Percentiles rank a stretch among this genome's conserved stretches.
phyloP scores from a whole-genome alignment of 202 grass and related monocot species.

The Miscanthus sacchariflorus region DNA sequence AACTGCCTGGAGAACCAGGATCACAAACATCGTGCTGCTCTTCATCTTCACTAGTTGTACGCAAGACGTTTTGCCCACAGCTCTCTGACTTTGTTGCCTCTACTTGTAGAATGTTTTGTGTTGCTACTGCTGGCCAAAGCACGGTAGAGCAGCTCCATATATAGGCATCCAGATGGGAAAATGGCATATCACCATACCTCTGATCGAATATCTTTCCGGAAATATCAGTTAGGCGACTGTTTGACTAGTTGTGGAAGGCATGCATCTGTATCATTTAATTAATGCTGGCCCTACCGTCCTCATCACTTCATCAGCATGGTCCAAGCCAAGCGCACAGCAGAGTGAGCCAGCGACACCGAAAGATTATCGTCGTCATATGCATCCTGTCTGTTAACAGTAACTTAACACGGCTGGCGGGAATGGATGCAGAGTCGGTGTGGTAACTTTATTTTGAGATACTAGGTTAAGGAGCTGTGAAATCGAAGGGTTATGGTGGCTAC shows the following conservation, averaged over 20 bases:
- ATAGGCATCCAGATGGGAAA: neutral
- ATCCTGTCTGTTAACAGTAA: neutral
- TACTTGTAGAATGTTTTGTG: neutral
- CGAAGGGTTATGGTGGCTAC: too few species aligned
- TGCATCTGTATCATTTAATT: neutral
- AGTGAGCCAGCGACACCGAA: too few species aligned
- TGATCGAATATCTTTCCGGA: constrained; percentile 4
- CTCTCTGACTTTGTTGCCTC: neutral
- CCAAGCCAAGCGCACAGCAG: neutral
- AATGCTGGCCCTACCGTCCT: neutral
- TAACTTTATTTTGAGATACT: too few species aligned
- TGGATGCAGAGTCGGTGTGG: too few species aligned
- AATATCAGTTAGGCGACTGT: neutral
- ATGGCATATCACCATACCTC: neutral
- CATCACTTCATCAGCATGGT: neutral
- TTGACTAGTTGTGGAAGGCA: neutral
- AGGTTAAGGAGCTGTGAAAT: too few species aligned
- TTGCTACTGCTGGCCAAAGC: neutral
- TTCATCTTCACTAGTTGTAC: constrained; percentile 24
- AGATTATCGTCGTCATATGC: neutral
- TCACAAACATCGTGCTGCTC: constrained; percentile 29
- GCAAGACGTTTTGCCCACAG: neutral
- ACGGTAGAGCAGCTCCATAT: neutral
- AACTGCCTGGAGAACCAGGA: constrained; percentile 48
- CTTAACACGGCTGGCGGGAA: too few species aligned